Evolutionary conservation across 2,329 filamentous ascomycete species (phyloP).

Genomic region (Onygenales sp.): DNA sequence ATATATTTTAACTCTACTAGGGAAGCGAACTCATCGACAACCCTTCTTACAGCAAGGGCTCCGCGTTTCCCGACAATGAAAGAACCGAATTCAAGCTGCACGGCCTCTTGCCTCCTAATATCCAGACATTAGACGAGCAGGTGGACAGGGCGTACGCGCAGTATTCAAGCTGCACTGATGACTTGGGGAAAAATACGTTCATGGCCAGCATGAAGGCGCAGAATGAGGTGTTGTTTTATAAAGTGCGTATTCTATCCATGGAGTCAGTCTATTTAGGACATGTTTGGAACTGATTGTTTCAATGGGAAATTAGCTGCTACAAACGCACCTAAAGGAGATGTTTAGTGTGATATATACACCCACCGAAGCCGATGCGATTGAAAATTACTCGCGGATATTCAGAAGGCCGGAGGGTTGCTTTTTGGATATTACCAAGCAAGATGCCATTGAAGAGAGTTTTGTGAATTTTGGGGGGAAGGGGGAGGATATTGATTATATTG

Average conservation of each 20-base stretch:
- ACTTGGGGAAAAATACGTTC: slow-evolving; percentile 78
- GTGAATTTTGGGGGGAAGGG: slow-evolving; percentile 53
- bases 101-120: slow-evolving; percentile 61
- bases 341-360: slow-evolving; percentile 86
- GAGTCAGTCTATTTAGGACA: neutral
- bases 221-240: slow-evolving; percentile 74
- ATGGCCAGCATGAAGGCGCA: slow-evolving; percentile 77
- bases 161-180: slow-evolving; percentile 53
- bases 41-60: slow-evolving; percentile 73
- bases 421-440: slow-evolving; percentile 60
- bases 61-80: slow-evolving; percentile 63
- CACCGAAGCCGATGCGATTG: slow-evolving; percentile 80
- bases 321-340: slow-evolving; percentile 76
- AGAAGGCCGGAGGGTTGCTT: slow-evolving; percentile 72
- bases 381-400: slow-evolving; percentile 72
- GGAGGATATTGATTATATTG: slow-evolving; percentile 80
- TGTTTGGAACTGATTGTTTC: neutral
- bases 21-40: slow-evolving; percentile 52
- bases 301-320: slow-evolving; percentile 47
- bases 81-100: slow-evolving; percentile 59
- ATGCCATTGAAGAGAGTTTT: slow-evolving; percentile 56
- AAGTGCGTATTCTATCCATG: slow-evolving; percentile 34
- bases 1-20: slow-evolving; percentile 6
- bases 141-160: slow-evolving; percentile 70
- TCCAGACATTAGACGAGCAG: slow-evolving; percentile 70